Evolutionary conservation across 2,329 filamentous ascomycete genomes (phyloP).

Genomic region (Botryotinia narcissicola): DNA sequence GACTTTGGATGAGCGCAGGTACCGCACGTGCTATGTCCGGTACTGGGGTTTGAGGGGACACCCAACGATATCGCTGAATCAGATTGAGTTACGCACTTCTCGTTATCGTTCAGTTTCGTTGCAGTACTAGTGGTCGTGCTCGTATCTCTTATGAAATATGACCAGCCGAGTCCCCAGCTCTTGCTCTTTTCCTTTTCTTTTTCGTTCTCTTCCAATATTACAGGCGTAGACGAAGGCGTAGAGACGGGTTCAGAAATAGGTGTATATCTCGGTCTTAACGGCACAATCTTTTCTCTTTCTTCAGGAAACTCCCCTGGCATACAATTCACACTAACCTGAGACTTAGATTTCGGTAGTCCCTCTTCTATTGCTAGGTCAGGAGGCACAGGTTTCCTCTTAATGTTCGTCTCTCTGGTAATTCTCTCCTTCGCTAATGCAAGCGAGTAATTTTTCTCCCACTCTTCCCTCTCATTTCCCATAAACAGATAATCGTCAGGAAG

Average conservation of each 20-base stretch:
- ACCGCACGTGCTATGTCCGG: constrained; percentile 18
- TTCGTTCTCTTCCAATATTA: constrained; percentile 10
- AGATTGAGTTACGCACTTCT: constrained; percentile 22
- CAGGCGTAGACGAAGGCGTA: background rate
- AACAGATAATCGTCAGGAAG: constrained; percentile 22
- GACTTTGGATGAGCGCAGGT: constrained; percentile 22
- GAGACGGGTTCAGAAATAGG: background rate
- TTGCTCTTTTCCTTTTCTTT: constrained; percentile 7
- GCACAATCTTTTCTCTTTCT: constrained; percentile 24
- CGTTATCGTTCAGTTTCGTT: background rate
- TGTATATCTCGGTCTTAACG: constrained; percentile 19
- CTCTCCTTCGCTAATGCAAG: constrained; percentile 5
- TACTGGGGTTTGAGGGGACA: constrained; percentile 20
- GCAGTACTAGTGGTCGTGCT: background rate
- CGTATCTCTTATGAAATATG: constrained; percentile 24
- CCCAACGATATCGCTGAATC: constrained; percentile 31
- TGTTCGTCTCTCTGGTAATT: constrained; percentile 16
- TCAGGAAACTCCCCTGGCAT: constrained; percentile 19
- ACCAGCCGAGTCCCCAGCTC: constrained; percentile 31
- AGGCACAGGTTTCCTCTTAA: constrained; percentile 26
- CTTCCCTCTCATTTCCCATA: constrained; percentile 17
- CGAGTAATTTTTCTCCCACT: constrained; percentile 14
- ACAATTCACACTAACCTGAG: constrained; percentile 1
- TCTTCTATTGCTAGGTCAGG: background rate
- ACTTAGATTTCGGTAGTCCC: constrained; percentile 7